Evolutionary conservation across 805 yeast genomes (phyloP), one percentile per base, ranked within the genome.

Genomic region (Spathaspora sp.): DNA sequence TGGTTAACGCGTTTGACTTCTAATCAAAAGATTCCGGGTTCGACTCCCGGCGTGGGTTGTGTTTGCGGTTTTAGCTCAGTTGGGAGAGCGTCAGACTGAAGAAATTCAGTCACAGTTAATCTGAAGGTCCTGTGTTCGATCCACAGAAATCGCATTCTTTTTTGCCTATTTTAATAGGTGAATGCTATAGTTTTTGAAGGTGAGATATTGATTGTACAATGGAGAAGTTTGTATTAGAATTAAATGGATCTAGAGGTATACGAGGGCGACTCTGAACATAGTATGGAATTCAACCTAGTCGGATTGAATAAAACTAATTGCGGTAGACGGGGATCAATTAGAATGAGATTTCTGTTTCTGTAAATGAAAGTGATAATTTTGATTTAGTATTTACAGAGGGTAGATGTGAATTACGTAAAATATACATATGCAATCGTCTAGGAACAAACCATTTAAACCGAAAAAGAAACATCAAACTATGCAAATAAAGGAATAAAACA

Each of bases 61-160:
- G 44, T 28, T 16, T 11, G 69, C 68, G 66, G 69, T 55, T 63
- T 65, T 64, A 65, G 70, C 70, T 66, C 70, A 66, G 68, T 65
- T 64, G 70, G 70, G 70, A 66, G 70, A 66, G 70, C 70, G 70
- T 64, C 70, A 66, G 70, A 66, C 70, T 66, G 70, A 65, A 48
- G 65, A 44, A 38, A 44, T 44, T 43, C 23, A 38, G 46, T 47
- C 54, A 60, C 61, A 59, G 60, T 60, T 59, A 63, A 83, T 83
- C 88, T 84, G 88, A 80, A 85, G 89, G 90, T 84, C 88, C 85
- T 82, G 89, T 82, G 89, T 85, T 85, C 89, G 86, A 85, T 82
- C 89, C 89, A 82, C 89, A 83, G 81, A 80, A 78, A 68, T 78
- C 82, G 85, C 85, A 80, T 58, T 50, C 48, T 58, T 61, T 68